Percentiles rank a stretch among this genome's conserved stretches.
Conservation (phyloP, 2,329 filamentous ascomycete species). For the Fusarium sp. region DNA sequence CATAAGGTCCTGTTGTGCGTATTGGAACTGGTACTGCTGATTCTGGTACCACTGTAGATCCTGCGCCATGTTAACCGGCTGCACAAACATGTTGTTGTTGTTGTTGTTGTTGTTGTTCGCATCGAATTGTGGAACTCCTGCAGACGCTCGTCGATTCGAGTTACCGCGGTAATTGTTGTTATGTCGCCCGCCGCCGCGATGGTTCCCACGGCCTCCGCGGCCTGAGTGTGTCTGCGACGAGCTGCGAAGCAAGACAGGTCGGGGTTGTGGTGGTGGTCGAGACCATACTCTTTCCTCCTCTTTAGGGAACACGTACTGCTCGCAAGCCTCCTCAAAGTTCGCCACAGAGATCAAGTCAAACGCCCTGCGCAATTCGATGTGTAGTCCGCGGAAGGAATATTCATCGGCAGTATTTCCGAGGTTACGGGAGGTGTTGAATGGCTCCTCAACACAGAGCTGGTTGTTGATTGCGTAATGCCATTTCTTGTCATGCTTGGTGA, state of each 20-base stretch:
- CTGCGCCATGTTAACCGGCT: constrained; percentile 56
- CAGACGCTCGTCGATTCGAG: constrained; percentile 62
- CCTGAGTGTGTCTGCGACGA: constrained; percentile 66
- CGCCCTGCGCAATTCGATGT: constrained; percentile 86
- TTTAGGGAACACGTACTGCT: constrained; percentile 86
- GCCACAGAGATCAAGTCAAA: constrained; percentile 83
- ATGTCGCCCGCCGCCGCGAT: constrained; percentile 60
- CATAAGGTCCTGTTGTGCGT: constrained; percentile 52
- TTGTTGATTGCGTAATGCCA: constrained; percentile 86
- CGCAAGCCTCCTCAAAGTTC: constrained; percentile 84
- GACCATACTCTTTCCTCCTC: constrained; percentile 75
- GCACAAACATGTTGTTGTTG: constrained; percentile 51
- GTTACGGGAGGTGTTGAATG: constrained; percentile 90
- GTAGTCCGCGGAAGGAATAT: constrained; percentile 89
- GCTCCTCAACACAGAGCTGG: constrained; percentile 92
- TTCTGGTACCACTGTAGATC: constrained; percentile 62
- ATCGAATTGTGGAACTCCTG: constrained; percentile 61
- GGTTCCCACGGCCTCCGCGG: constrained; percentile 59
- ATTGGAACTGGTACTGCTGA: constrained; percentile 53
- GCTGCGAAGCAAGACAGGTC: constrained; percentile 67
- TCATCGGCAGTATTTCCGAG: constrained; percentile 96
- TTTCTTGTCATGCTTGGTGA: constrained; percentile 85
- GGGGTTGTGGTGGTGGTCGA: constrained; percentile 62
- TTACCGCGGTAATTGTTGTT: constrained; percentile 56
- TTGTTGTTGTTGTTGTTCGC: constrained; percentile 49